These are phyloP conservation scores for Suillus fuscotomentosus DNA, from an alignment of 768 basidiomycete species.

Conservation along the genomic window DNA sequence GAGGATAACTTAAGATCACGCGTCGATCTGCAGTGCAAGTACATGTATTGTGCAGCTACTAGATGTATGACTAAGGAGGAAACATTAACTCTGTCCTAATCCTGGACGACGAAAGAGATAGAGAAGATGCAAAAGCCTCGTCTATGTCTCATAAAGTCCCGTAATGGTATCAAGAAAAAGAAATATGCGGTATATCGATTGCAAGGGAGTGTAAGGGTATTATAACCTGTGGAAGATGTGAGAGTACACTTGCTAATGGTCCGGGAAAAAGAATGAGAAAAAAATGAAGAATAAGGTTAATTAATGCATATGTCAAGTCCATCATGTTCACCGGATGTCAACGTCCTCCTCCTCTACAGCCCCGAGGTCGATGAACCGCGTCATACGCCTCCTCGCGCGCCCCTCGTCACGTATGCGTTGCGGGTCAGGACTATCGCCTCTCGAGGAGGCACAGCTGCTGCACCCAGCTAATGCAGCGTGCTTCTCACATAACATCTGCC, in stretches of 20 bases:
- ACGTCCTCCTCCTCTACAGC: slow-evolving; percentile 25
- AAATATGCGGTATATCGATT: slow-evolving; percentile 1
- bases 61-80: not conserved
- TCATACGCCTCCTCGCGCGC: slow-evolving; percentile 73
- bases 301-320: not conserved
- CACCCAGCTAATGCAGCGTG: slow-evolving; percentile 49
- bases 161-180: not conserved
- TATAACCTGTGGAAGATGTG: slow-evolving; percentile 1
- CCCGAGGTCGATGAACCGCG: slow-evolving; percentile 75
- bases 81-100: not conserved
- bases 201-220: not conserved
- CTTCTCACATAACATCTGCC: slow-evolving; percentile 81
- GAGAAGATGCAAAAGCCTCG: not conserved
- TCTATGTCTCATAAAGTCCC: not conserved
- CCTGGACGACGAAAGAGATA: not conserved
- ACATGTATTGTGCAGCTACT: not conserved
- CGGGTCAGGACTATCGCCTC: slow-evolving; percentile 13
- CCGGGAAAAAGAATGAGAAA: not conserved
- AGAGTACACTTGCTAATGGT: slow-evolving; percentile 1
- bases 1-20: not conserved
- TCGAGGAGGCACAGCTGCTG: slow-evolving; percentile 22
- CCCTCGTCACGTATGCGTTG: slow-evolving; percentile 30
- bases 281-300: not conserved
- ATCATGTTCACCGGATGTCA: slow-evolving; percentile 27
- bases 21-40: not conserved